These are phyloP conservation scores for Leccinum pseudoinsigne DNA, from an alignment of 1,284 basidiomycete genomes.

Conservation along the genomic window DNA sequence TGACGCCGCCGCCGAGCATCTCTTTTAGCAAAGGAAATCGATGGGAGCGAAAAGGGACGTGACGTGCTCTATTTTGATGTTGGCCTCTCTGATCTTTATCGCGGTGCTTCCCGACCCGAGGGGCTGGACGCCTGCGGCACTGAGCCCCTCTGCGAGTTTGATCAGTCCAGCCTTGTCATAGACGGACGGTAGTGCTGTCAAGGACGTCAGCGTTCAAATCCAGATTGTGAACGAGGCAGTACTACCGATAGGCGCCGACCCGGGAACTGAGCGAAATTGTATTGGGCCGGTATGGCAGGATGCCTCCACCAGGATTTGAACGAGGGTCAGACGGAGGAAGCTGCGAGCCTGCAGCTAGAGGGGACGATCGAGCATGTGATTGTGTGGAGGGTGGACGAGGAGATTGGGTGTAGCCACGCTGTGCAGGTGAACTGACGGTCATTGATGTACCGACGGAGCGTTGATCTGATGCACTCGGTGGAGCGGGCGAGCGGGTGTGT, in stretches of 20 bases:
- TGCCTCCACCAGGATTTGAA: constrained; percentile 27
- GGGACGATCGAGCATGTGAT: constrained; percentile 32
- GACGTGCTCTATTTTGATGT: constrained; percentile 86
- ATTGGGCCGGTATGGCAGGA: constrained; percentile 22
- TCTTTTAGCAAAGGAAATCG: constrained; percentile 44
- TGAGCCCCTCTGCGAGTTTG: constrained; percentile 85
- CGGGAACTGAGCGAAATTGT: constrained; percentile 24
- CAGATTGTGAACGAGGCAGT: constrained; percentile 3
- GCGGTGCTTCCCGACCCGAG: constrained; percentile 97
- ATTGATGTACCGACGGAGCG: constrained; percentile 20
- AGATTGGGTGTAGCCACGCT: constrained; percentile 36
- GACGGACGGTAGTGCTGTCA: constrained; percentile 87
- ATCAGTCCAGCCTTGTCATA: constrained; percentile 96
- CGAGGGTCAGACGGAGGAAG: constrained; percentile 32
- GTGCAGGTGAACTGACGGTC: constrained; percentile 29
- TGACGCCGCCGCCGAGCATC: constrained; percentile 98
- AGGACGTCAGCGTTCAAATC: constrained; percentile 12
- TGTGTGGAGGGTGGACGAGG: constrained; percentile 35
- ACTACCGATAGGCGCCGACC: constrained; percentile 27
- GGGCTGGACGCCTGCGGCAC: constrained; percentile 81
- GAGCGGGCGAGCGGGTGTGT: too few species aligned
- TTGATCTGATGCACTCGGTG: constrained; percentile 21
- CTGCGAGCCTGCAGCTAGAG: constrained; percentile 30
- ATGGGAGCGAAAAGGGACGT: constrained; percentile 2
- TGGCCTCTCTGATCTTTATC: constrained; percentile 95